Base-by-base conservation (phyloP, 2,329 filamentous ascomycete species). In the Pseudocercospora crystallina region DNA sequence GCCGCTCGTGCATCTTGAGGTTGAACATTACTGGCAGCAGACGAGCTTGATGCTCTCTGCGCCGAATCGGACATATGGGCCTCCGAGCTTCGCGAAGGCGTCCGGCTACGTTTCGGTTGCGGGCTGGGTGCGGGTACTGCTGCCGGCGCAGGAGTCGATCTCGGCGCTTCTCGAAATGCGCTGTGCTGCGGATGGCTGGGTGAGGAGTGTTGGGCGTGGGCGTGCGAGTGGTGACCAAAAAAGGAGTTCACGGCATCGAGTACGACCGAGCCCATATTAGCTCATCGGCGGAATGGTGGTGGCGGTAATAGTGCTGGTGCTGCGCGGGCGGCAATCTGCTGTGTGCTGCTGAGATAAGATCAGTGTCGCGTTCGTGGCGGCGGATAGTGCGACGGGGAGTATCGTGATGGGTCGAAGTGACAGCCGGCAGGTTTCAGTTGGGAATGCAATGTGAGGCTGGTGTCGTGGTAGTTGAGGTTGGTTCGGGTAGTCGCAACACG, bases 181-280 rank as follows among this genome's bases (percentile, higher is more conserved):
- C 39, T 57, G 56, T 60, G 61, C 41, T 61, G 55, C 14, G 51
- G 44, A 44, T 64, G 61, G 46, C 45, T 58, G 48, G 61, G 49
- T 43, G 64, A 52, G 32, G 56, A 17, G 34, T 45, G 43, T 17
- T 37, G 43, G 30, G 41, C 41, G 45, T 51, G 49, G 12, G 35
- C 9, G 43, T 46, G 39, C 33, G 49, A 34, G 45, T 59, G 56
- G 34, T 62, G 61, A 40, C 57, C 57, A 54, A 67, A 67, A 61
- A 84, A 78, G 73, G 89, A 84, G 71, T 87, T 81, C 73, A 84
- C 83, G 75, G 84, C 84, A 76, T 92, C 89, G 73, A 82, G 71
- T 65, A 82, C 73, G 61, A 83, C 71, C 68, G 80, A 81, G 75
- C 79, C 79, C 81, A 83, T 84, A 69, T 76, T 80, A 74, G 71